These are phyloP conservation scores for Cercospora nicotianae DNA, from an alignment of 2,329 filamentous ascomycete species.

Conservation along the genomic window DNA sequence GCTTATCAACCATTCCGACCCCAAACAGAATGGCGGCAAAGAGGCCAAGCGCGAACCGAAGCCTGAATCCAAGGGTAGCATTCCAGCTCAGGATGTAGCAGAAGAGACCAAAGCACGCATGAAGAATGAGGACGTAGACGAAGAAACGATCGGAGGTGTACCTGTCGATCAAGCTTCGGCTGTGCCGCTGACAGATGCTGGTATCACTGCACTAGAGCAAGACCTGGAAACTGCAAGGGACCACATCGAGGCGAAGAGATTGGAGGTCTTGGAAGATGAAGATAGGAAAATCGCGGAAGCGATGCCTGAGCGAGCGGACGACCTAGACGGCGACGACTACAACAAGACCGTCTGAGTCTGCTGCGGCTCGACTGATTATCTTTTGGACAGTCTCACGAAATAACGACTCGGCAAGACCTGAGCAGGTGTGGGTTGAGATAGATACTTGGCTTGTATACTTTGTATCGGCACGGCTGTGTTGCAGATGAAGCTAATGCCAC, in stretches of 20 bases:
- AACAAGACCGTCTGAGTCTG: conserved; percentile 49
- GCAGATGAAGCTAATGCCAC: not conserved
- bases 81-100: conserved; percentile 25
- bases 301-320: conserved; percentile 47
- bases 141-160: conserved; percentile 13
- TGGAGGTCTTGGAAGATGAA: conserved; percentile 42
- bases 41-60: conserved; percentile 9
- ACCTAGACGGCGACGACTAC: conserved; percentile 49
- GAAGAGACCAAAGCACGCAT: conserved; percentile 21
- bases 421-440: not conserved
- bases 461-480: not conserved
- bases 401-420: not conserved
- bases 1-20: conserved; percentile 65
- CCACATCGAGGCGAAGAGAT: conserved; percentile 41
- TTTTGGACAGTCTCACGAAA: not conserved
- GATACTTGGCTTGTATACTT: not conserved
- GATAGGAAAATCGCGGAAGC: conserved; percentile 43
- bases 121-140: conserved; percentile 23
- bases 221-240: conserved; percentile 45
- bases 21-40: conserved; percentile 23
- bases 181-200: conserved; percentile 26
- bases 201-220: conserved; percentile 37
- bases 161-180: conserved; percentile 10
- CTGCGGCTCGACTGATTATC: not conserved
- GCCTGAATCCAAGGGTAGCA: conserved; percentile 14